A percentile compares a stretch with the other conserved stretches of the same genome.
Conservation (phyloP, 352 stramenopile genomes). For the Phytophthora rubi region DNA sequence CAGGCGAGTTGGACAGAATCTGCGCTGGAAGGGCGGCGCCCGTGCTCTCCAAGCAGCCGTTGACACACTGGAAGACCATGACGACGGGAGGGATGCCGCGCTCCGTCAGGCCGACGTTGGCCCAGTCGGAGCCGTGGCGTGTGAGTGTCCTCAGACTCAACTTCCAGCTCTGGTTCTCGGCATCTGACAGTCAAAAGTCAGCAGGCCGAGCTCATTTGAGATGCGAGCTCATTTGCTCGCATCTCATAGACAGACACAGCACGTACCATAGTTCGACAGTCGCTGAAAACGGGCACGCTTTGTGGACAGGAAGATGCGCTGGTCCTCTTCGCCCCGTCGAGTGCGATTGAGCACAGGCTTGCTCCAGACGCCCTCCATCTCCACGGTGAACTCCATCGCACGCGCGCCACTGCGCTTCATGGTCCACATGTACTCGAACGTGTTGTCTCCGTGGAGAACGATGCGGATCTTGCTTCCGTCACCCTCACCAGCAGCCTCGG, state of each 20-base stretch:
- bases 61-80: constrained; percentile 61
- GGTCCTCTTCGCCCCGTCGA: constrained; percentile 70
- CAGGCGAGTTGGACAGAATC: constrained; percentile 72
- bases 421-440: constrained; percentile 81
- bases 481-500: constrained; percentile 20
- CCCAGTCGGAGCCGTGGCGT: constrained; percentile 77
- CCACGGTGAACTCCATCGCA: constrained; percentile 75
- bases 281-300: constrained; percentile 73
- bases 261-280: constrained; percentile 73
- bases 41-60: constrained; percentile 59
- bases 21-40: constrained; percentile 47
- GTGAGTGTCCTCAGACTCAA: constrained; percentile 73
- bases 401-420: constrained; percentile 56
- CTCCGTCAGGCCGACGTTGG: constrained; percentile 66
- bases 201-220: not conserved
- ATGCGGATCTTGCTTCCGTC: constrained; percentile 50
- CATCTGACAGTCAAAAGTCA: constrained; percentile 40
- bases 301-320: constrained; percentile 70
- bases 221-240: not conserved
- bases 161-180: constrained; percentile 64
- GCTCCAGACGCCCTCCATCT: constrained; percentile 68
- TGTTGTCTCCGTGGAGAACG: constrained; percentile 80
- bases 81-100: constrained; percentile 69
- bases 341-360: constrained; percentile 85
- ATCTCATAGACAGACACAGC: not conserved